Evolutionary conservation across 805 yeast species (phyloP).

Genomic region (Kluyveromyces siamensis): DNA sequence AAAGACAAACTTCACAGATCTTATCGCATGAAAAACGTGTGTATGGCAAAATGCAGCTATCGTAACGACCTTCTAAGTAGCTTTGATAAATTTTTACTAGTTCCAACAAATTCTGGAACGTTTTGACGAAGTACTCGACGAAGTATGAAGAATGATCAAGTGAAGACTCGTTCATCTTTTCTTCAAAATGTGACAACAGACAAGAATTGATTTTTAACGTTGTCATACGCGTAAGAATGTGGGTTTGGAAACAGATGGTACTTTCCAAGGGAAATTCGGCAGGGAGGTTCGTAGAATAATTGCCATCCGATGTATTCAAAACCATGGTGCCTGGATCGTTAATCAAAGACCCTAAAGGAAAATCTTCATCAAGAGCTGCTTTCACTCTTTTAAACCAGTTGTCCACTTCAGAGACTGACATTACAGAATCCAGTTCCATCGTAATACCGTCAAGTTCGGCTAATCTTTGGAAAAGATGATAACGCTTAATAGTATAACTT

Average conservation of each 20-base stretch:
- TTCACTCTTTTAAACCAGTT: constrained; percentile 14
- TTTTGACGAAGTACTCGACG: constrained; percentile 13
- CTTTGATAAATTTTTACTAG: constrained; percentile 15
- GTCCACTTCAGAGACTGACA: constrained; percentile 10
- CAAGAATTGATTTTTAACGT: constrained; percentile 22
- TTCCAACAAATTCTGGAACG: constrained; percentile 12
- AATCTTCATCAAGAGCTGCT: constrained; percentile 15
- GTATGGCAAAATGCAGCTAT: constrained; percentile 11
- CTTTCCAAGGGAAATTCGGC: constrained; percentile 5
- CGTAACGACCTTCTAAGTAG: constrained; percentile 17
- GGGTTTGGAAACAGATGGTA: constrained; percentile 17
- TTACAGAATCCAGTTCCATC: constrained; percentile 10
- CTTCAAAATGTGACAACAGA: constrained; percentile 23
- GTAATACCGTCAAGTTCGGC: constrained; percentile 22
- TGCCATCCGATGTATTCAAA: not conserved
- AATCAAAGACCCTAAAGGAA: constrained; percentile 7
- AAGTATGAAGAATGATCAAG: constrained; percentile 11
- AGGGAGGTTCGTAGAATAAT: not conserved
- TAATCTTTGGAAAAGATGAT: constrained; percentile 16
- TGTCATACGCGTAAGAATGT: constrained; percentile 18
- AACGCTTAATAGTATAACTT: constrained; percentile 17
- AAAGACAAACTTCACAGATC: constrained; percentile 20
- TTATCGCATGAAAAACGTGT: constrained; percentile 19
- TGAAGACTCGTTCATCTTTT: constrained; percentile 7
- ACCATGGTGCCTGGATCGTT: not conserved